Conservation (phyloP, 106 monocot species). For the Apostasia ramifera region DNA sequence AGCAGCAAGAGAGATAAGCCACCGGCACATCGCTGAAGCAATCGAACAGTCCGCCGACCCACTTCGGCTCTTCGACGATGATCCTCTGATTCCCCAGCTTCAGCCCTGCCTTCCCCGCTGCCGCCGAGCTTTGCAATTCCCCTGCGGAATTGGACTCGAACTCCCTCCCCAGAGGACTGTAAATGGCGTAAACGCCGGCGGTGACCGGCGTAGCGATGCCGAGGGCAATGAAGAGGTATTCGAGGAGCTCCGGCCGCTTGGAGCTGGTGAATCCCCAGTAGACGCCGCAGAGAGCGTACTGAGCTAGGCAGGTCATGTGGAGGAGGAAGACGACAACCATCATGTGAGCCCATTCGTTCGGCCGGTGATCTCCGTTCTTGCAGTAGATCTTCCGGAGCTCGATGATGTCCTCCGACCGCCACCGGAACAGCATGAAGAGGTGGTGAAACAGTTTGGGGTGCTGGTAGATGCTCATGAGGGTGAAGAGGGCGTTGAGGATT, state of each 20-base stretch:
- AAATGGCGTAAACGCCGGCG: constrained; percentile 46
- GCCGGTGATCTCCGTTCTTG: constrained; percentile 51
- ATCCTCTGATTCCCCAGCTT: constrained; percentile 6
- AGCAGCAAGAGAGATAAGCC: constrained; percentile 37
- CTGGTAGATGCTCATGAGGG: constrained; percentile 64
- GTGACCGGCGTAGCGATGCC: constrained; percentile 32
- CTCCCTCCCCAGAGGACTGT: constrained; percentile 60
- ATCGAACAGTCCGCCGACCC: constrained; percentile 43
- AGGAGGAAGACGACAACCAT: constrained; percentile 54
- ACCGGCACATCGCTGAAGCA: constrained; percentile 26
- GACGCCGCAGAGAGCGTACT: constrained; percentile 56
- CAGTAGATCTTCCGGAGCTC: constrained; percentile 54
- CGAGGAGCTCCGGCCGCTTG: constrained; percentile 34
- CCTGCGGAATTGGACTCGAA: constrained; percentile 19
- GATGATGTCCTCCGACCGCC: constrained; percentile 31
- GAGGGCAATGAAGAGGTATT: constrained; percentile 36
- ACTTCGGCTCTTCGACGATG: constrained; percentile 19
- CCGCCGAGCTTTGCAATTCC: constrained; percentile 9
- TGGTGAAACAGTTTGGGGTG: constrained; percentile 48
- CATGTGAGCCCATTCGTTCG: constrained; percentile 60
- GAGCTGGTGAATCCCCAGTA: constrained; percentile 43
- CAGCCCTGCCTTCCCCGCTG: neutral
- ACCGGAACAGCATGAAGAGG: constrained; percentile 43
- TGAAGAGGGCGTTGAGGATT: constrained; percentile 59
- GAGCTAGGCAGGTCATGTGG: constrained; percentile 55